Evolutionary conservation across 2,329 filamentous ascomycete genomes (phyloP), one percentile per base, ranked within the genome.

Genomic region (Ophiostoma pallidulum): DNA sequence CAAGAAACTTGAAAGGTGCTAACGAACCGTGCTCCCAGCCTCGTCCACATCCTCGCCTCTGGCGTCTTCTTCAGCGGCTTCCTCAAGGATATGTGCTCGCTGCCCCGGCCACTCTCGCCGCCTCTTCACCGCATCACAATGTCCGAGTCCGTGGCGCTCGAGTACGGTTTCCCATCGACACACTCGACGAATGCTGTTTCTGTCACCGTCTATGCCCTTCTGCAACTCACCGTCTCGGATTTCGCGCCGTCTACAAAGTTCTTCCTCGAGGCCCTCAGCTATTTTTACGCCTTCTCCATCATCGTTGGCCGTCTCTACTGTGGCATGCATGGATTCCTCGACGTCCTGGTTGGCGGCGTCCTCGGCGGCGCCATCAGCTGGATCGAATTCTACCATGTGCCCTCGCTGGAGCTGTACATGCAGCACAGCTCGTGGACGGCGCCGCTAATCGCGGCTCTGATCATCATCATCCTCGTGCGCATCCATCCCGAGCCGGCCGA

Each of bases 111-210:
- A 2, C 71, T 97, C 19, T 96, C 90, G 4, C 92, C 92, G 18
- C 92, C 92, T 1, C 74, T 98, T 14, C 82, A 94, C 51, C 81
- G 92, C 45, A 97, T 98, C 63, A 96, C 90, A 56, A 96, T 96
- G 90, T 97, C 91, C 43, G 90, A 90, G 4, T 95, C 88, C 5
- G 90, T 87, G 4, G 89, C 91, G 9, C 76, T 98, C 47, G 92
- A 98, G 62, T 98, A 98, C 62, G 92, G 92, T 18, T 97, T 97
- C 58, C 92, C 92, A 0, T 96, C 90, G 8, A 97, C 92, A 0
- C 92, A 98, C 64, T 95, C 90, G 13, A 92, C 92, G 41, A 98
- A 98, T 64, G 92, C 92, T 2, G 86, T 97, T 7, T 96, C 91
- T 0, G 91, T 97, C 14, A 87, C 89, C 31, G 76, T 94, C 5